Conservation (phyloP, 352 stramenopile species). For the Phytophthora pisi region DNA sequence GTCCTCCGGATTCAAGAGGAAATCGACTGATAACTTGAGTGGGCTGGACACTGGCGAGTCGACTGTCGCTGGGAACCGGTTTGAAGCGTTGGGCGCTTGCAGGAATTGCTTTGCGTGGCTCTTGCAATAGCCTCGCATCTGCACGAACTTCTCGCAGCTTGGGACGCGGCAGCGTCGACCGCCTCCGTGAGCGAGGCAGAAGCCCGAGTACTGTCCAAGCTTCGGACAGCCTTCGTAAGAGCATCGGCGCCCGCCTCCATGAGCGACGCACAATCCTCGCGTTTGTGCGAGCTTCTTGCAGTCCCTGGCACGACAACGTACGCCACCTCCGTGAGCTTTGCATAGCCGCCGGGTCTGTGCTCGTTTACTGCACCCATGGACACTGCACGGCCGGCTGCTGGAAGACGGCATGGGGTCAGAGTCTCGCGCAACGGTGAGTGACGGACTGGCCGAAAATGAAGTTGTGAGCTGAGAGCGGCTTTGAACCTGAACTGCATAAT, state of each 20-base stretch:
- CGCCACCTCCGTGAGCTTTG: conserved; percentile 81
- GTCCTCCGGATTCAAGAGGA: conserved; percentile 16
- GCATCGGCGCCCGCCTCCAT: conserved; percentile 69
- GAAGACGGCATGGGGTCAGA: not conserved
- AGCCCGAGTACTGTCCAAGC: conserved; percentile 69
- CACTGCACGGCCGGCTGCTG: conserved; percentile 41
- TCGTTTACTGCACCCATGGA: conserved; percentile 65
- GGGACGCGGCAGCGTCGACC: conserved; percentile 60
- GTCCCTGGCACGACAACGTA: conserved; percentile 58
- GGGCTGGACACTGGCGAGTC: not conserved
- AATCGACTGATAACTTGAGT: conserved; percentile 12
- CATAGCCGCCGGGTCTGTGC: conserved; percentile 70
- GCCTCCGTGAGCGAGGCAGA: conserved; percentile 73
- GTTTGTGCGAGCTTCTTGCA: conserved; percentile 81
- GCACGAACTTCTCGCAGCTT: conserved; percentile 76
- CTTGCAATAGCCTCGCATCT: conserved; percentile 77
- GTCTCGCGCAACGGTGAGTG: not conserved
- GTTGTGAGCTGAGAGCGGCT: not conserved
- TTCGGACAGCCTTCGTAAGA: conserved; percentile 62
- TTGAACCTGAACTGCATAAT: not conserved
- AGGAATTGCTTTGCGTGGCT: conserved; percentile 52
- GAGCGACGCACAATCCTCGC: conserved; percentile 67
- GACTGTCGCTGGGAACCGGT: not conserved
- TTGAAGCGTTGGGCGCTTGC: not conserved
- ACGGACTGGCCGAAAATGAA: not conserved